Evolutionary conservation across 305 asterid species (phyloP).

Genomic region (Galium porrigens): DNA sequence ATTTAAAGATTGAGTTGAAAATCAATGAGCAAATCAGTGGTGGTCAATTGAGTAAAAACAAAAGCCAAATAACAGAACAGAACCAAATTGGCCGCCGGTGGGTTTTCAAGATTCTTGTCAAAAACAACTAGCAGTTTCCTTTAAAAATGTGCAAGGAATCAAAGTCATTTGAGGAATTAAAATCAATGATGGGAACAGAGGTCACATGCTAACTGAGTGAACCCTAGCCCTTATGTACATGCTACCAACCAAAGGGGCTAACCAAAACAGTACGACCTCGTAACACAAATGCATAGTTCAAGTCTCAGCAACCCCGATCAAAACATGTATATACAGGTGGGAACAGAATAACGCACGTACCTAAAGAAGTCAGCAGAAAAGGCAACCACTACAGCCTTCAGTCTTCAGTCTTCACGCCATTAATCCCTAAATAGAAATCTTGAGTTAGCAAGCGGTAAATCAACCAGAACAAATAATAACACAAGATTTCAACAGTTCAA

Average conservation of each 20-base stretch:
- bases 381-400: not conserved
- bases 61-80: not conserved
- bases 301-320: not conserved
- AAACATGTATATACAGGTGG: not conserved
- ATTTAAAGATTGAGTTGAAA: constrained; percentile 5
- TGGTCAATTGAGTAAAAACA: not conserved
- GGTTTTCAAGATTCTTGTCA: not conserved
- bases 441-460: not conserved
- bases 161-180: not conserved
- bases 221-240: not conserved
- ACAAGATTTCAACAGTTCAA: not conserved
- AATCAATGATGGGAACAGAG: not conserved
- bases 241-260: not conserved
- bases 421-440: not conserved
- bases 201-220: not conserved
- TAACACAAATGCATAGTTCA: not conserved
- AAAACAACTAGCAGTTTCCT: not conserved
- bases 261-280: not conserved
- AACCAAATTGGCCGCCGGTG: not conserved
- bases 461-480: not conserved
- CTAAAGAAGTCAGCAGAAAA: not conserved
- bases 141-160: not conserved
- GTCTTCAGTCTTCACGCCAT: not conserved
- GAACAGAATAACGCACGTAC: not conserved
- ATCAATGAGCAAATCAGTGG: not conserved